Base-by-base conservation (phyloP, 169 alveolate species). In the Plasmodium billcollinsi region DNA sequence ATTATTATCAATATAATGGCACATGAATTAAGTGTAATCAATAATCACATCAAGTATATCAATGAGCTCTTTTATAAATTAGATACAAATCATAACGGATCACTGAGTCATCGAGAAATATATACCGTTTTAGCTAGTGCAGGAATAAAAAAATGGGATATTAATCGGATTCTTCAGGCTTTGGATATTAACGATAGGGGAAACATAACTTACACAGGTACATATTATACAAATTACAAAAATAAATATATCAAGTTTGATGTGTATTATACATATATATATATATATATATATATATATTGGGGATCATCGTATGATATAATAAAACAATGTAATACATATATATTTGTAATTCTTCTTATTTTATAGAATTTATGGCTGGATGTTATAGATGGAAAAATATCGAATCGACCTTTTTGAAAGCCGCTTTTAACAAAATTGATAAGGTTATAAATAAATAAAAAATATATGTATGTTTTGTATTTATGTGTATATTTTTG, bases 321-420 rank as follows among this genome's bases (percentile, higher is more conserved):
- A 14, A 56, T 52, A 52, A 52, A 20, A 9, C 14, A n/a, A 56
- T 56, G 6, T 56, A 14, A 56, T n/a, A 9, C 1, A 26, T 15
- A 67, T 67, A 24, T 45, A 12, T n/a, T 33, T 67, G 4, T 1
- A 29, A 14, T 33, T 5, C 12, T 20, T 20, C 29, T 18, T 26
- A 2, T 45, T 70, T 59, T n/a, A 15, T 63, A 83, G 91, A 83
- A 49, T 83, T 83, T 73, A 58, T 83, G 29, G 91, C 91, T 20
- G 91, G 91, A 2, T 83, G 91, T 54, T 83, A 83, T 63, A 75
- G 80, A 83, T 83, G 91, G 91, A 83, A 83, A 63, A 73, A 83
- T 74, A 83, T 83, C 3, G 91, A 83, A 70, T 43, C 86, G 26
- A 83, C 91, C 7, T 83, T 70, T 73, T 56, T 83, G 49, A 83